Evolutionary conservation across 345 rosid species (phyloP).

Genomic region (Bruguiera parviflora): DNA sequence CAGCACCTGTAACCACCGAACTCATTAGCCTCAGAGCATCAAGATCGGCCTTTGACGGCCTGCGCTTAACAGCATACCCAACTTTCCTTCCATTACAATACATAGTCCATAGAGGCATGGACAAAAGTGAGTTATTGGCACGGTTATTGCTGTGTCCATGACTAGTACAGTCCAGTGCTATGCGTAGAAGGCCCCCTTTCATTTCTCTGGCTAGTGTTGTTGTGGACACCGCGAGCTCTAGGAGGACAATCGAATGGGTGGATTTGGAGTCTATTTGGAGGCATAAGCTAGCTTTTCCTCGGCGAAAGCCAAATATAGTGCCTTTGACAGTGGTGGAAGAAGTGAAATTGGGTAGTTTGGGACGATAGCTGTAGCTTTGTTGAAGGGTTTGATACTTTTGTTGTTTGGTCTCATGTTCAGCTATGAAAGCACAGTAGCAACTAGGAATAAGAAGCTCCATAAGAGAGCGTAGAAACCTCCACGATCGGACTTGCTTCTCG

Average conservation of each 20-base stretch:
- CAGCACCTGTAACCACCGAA: slow-evolving; percentile 58
- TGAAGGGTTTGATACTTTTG: neutral
- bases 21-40: slow-evolving; percentile 43
- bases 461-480: slow-evolving; percentile 62
- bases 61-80: slow-evolving; percentile 58
- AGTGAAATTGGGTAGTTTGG: slow-evolving; percentile 13
- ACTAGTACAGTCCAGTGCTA: slow-evolving; percentile 43
- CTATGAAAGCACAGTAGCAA: slow-evolving; percentile 42
- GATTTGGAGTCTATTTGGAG: slow-evolving; percentile 50
- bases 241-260: slow-evolving; percentile 41
- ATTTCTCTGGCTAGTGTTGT: slow-evolving; percentile 58
- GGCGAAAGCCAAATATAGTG: slow-evolving; percentile 58
- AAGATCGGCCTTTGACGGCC: slow-evolving; percentile 42
- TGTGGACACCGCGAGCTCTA: slow-evolving; percentile 55
- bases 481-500: slow-evolving; percentile 74
- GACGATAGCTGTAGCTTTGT: slow-evolving; percentile 14
- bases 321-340: slow-evolving; percentile 48
- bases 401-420: slow-evolving; percentile 26
- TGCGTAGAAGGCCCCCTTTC: slow-evolving; percentile 57
- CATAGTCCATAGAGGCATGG: slow-evolving; percentile 53
- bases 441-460: slow-evolving; percentile 54
- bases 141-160: neutral
- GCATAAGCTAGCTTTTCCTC: slow-evolving; percentile 57
- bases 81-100: slow-evolving; percentile 64
- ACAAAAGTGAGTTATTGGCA: slow-evolving; percentile 23